Percentiles rank a stretch among this genome's conserved stretches.
phyloP scores from a whole-genome alignment of 2,329 filamentous ascomycete species.

The Penicillium nordicum region DNA sequence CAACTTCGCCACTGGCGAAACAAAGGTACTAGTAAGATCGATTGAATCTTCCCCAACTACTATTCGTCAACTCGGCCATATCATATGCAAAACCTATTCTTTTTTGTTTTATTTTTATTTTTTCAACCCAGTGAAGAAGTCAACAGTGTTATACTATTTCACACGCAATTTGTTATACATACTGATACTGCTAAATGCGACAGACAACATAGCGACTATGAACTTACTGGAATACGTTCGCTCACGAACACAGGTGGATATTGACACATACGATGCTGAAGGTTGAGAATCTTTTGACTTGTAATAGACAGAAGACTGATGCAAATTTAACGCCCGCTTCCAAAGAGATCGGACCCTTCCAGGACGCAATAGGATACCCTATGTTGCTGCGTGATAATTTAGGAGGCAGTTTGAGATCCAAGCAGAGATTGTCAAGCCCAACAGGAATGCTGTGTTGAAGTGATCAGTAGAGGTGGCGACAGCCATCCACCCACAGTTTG shows the following conservation, averaged over 20 bases:
- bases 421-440: background rate
- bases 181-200: no score
- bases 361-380: background rate
- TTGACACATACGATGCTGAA: background rate
- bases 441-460: background rate
- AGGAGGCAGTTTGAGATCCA: background rate
- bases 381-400: background rate
- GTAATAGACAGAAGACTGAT: background rate
- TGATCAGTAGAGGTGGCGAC: background rate
- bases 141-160: background rate
- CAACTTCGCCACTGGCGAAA: background rate
- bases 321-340: background rate
- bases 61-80: background rate
- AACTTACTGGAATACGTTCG: background rate
- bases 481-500: background rate
- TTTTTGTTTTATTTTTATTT: background rate
- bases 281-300: background rate
- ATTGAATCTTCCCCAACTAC: background rate
- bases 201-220: background rate
- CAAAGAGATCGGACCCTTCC: background rate
- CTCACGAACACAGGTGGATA: background rate
- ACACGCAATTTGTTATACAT: background rate
- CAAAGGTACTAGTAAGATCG: background rate
- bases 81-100: background rate
- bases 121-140: background rate